Conservation (phyloP, 2,329 filamentous ascomycete species). For the Aspergillus novofumigatus region DNA sequence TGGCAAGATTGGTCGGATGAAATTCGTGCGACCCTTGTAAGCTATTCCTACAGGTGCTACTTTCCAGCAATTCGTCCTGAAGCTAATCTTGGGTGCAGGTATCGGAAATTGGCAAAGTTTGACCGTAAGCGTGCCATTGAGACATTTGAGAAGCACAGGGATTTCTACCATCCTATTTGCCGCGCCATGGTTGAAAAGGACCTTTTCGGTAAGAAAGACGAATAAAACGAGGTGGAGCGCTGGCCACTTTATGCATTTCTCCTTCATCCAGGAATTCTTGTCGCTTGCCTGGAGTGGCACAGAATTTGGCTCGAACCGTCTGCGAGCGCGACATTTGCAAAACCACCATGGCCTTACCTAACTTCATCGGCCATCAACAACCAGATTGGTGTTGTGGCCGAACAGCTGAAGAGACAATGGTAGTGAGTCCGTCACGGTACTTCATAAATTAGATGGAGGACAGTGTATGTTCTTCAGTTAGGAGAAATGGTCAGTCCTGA, state of each 20-base stretch:
- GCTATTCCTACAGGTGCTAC: conserved; percentile 6
- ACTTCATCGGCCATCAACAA: not conserved
- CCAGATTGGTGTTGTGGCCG: not conserved
- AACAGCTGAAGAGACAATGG: not conserved
- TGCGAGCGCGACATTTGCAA: not conserved
- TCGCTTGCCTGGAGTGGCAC: not conserved
- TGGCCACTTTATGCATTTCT: not conserved
- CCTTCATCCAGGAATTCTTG: not conserved
- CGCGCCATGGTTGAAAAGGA: conserved; percentile 83
- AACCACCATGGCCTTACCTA: not conserved
- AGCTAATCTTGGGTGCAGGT: conserved; percentile 26
- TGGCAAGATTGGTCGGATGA: conserved; percentile 86
- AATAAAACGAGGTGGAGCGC: not conserved
- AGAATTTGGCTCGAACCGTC: not conserved
- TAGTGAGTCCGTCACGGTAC: not conserved
- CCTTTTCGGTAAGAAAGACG: conserved; percentile 48
- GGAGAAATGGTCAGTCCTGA: not conserved
- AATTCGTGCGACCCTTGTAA: conserved; percentile 85
- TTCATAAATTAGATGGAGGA: not conserved
- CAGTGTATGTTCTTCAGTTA: not conserved
- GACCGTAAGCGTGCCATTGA: conserved; percentile 70
- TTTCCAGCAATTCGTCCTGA: not conserved
- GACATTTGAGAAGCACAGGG: conserved; percentile 81
- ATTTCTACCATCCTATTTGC: conserved; percentile 96
- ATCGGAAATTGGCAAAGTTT: conserved; percentile 67